Evolutionary conservation across 116 monocot species (phyloP).

Genomic region (Thalassia testudinum): DNA sequence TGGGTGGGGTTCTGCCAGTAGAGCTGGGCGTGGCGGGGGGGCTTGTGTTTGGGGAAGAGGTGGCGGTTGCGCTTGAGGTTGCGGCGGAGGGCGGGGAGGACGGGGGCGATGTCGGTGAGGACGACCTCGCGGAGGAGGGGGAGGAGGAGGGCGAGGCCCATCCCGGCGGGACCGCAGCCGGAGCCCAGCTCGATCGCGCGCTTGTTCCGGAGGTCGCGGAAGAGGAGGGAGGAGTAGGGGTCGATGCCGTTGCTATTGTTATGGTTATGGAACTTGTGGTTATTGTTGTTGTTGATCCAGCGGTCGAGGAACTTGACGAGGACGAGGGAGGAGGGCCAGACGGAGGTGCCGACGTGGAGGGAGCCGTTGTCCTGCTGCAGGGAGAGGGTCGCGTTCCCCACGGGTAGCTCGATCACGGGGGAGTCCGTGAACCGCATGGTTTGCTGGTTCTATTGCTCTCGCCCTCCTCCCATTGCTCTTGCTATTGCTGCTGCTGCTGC

Average conservation of each 20-base stretch:
- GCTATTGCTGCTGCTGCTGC: no score
- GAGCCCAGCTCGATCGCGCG: constrained; percentile 80
- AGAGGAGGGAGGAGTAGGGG: constrained; percentile 45
- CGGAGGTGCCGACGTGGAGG: constrained; percentile 88
- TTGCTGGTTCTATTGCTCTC: no score
- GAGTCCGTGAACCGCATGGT: constrained; percentile 78
- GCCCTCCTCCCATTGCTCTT: no score
- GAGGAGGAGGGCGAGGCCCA: constrained; percentile 63
- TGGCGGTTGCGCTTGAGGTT: constrained; percentile 81
- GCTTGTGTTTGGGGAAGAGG: constrained; percentile 11
- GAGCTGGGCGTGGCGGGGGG: constrained; percentile 57
- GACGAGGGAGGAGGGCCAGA: constrained; percentile 96
- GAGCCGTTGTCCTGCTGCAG: constrained; percentile 85
- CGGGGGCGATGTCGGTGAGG: constrained; percentile 91
- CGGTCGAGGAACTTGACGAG: constrained; percentile 91
- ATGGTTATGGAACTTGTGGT: constrained; percentile 1
- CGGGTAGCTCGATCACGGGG: constrained; percentile 63
- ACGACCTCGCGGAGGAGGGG: constrained; percentile 58
- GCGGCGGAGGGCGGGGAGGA: constrained; percentile 78
- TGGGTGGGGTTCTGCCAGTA: constrained; percentile 69
- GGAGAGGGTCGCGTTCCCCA: constrained; percentile 36
- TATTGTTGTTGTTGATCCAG: constrained; percentile 13
- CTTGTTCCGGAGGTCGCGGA: constrained; percentile 34
- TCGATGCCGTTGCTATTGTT: no score
- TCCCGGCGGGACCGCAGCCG: constrained; percentile 73